Evolutionary conservation across 2,329 filamentous ascomycete genomes (phyloP).

Genomic region (Exophiala sideris): DNA sequence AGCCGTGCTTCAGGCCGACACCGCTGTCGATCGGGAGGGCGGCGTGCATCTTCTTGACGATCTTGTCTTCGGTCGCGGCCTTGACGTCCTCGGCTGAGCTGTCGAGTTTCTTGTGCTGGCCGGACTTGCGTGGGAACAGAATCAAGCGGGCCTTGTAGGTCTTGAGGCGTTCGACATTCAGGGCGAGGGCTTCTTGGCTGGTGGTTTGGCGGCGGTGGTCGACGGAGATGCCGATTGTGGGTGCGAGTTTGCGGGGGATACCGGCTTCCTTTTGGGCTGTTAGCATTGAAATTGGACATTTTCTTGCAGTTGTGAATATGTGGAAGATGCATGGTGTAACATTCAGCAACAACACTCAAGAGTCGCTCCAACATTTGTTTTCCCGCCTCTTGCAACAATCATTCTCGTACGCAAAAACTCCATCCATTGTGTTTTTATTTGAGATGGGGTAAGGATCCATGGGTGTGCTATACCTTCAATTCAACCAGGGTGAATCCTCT

Average conservation of each 20-base stretch:
- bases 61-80: constrained; percentile 58
- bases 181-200: constrained; percentile 87
- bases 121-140: constrained; percentile 93
- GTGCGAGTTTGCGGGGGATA: constrained; percentile 88
- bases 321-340: background rate
- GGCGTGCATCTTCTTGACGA: constrained; percentile 52
- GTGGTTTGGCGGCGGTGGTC: constrained; percentile 96
- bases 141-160: constrained; percentile 95
- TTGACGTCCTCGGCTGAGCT: constrained; percentile 78
- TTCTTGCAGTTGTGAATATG: background rate
- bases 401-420: background rate
- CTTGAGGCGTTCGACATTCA: constrained; percentile 97
- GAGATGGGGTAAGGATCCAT: background rate
- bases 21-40: constrained; percentile 71
- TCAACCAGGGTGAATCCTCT: constrained; percentile 97
- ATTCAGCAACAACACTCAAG: background rate
- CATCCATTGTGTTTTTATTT: background rate
- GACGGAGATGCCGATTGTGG: constrained; percentile 95
- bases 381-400: no score
- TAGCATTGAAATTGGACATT: constrained; percentile 3
- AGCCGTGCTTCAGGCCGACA: constrained; percentile 49
- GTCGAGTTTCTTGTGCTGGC: constrained; percentile 91
- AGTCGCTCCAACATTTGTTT: no score
- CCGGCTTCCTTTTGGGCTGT: constrained; percentile 69
- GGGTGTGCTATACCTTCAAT: constrained; percentile 73